Conservation (phyloP, 2,329 filamentous ascomycete genomes). For the Alternaria brassicae region DNA sequence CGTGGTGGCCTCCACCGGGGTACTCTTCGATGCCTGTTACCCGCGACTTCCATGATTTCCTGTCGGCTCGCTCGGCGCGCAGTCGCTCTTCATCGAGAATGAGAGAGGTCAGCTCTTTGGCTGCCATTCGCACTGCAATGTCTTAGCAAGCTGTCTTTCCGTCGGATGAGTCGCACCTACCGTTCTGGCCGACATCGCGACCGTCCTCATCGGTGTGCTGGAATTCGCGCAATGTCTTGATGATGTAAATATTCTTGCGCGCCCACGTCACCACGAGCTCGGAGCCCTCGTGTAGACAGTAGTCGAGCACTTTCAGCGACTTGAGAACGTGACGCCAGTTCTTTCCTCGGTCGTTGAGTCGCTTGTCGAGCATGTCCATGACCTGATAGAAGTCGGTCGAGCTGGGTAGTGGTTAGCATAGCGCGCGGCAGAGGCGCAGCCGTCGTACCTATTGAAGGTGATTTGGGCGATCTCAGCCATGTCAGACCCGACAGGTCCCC, state of each 20-base stretch:
- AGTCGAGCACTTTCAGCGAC: slow-evolving; percentile 95
- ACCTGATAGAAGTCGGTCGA: slow-evolving; percentile 99
- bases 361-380: slow-evolving; percentile 99
- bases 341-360: slow-evolving; percentile 98
- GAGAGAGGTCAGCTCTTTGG: slow-evolving; percentile 91
- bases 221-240: slow-evolving; percentile 97
- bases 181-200: slow-evolving; percentile 93
- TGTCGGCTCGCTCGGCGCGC: slow-evolving; percentile 85
- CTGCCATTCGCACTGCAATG: slow-evolving; percentile 82
- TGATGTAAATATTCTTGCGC: slow-evolving; percentile 97
- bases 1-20: slow-evolving; percentile 51
- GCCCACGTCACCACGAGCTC: slow-evolving; percentile 98
- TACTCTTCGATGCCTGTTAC: slow-evolving; percentile 92
- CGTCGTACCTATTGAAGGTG: slow-evolving; percentile 91
- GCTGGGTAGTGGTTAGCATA: slow-evolving; percentile 58
- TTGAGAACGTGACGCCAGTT: slow-evolving; percentile 99
- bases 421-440: slow-evolving; percentile 7
- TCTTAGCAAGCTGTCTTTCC: slow-evolving; percentile 22
- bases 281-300: slow-evolving; percentile 95
- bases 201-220: slow-evolving; percentile 96
- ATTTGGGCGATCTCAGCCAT: slow-evolving; percentile 99
- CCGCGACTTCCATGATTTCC: slow-evolving; percentile 95
- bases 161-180: slow-evolving; percentile 60
- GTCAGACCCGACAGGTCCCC: slow-evolving; percentile 96
- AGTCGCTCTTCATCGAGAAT: slow-evolving; percentile 93